Evolutionary conservation across 2,329 filamentous ascomycete species (phyloP).

Genomic region (Bisporella sp.): DNA sequence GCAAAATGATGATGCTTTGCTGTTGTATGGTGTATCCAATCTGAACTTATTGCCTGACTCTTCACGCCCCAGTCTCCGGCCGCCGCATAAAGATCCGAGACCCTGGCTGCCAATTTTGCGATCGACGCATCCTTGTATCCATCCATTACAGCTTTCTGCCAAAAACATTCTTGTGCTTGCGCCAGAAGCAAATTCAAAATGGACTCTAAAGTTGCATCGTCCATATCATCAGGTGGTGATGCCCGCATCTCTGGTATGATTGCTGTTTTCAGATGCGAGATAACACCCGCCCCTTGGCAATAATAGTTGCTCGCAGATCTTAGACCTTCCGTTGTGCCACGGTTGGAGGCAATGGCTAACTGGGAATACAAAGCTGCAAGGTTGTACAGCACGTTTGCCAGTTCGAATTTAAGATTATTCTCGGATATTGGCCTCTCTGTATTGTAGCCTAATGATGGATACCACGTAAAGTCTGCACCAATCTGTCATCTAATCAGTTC

Average conservation of each 20-base stretch:
- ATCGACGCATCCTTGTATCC: conserved; percentile 88
- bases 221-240: conserved; percentile 91
- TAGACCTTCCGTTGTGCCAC: conserved; percentile 71
- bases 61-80: conserved; percentile 82
- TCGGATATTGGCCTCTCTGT: conserved; percentile 62
- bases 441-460: conserved; percentile 87
- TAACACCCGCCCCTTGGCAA: conserved; percentile 76
- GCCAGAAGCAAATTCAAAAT: conserved; percentile 79
- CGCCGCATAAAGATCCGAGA: conserved; percentile 82
- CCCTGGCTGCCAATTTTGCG: conserved; percentile 81
- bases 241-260: conserved; percentile 78
- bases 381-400: conserved; percentile 90
- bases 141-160: conserved; percentile 95
- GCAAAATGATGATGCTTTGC: conserved; percentile 98
- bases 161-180: conserved; percentile 95
- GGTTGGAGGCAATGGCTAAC: conserved; percentile 74
- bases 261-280: conserved; percentile 68
- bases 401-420: conserved; percentile 70
- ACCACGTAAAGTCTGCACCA: conserved; percentile 94
- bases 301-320: conserved; percentile 88
- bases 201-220: conserved; percentile 76
- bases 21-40: conserved; percentile 97
- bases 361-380: conserved; percentile 91
- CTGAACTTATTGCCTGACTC: conserved; percentile 81
- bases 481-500: conserved; percentile 46